These are phyloP conservation scores for Epichloe uncinata DNA, from an alignment of 2,329 filamentous ascomycete genomes.

Conservation along the genomic window DNA sequence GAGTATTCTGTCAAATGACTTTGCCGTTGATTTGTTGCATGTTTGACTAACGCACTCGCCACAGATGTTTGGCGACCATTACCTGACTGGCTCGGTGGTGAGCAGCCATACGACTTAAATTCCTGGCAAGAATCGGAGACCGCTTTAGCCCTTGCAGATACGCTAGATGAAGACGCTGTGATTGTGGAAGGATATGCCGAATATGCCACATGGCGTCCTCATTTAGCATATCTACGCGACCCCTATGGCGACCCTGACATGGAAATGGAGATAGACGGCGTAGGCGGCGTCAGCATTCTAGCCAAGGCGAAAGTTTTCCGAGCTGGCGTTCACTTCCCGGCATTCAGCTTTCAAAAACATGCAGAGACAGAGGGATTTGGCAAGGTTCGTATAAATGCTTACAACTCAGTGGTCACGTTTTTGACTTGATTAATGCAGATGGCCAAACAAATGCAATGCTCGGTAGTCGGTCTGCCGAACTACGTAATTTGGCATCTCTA, in stretches of 20 bases:
- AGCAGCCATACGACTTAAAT: slow-evolving; percentile 96
- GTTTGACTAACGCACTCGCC: slow-evolving; percentile 12
- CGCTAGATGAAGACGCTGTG: slow-evolving; percentile 91
- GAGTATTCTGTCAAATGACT: slow-evolving; percentile 28
- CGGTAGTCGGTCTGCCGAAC: slow-evolving; percentile 87
- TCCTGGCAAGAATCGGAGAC: slow-evolving; percentile 99
- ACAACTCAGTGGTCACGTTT: not conserved
- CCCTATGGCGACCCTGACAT: slow-evolving; percentile 97
- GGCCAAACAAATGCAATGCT: slow-evolving; percentile 92
- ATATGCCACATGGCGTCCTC: slow-evolving; percentile 95
- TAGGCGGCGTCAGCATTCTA: slow-evolving; percentile 92
- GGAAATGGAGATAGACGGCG: slow-evolving; percentile 99
- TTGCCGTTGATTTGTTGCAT: not conserved
- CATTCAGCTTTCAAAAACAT: slow-evolving; percentile 97
- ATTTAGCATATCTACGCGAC: slow-evolving; percentile 90
- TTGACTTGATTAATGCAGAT: slow-evolving; percentile 45
- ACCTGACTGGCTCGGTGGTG: slow-evolving; percentile 95
- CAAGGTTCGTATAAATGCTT: slow-evolving; percentile 51
- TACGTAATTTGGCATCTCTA: slow-evolving; percentile 99
- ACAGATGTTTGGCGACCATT: slow-evolving; percentile 95
- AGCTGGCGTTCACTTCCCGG: slow-evolving; percentile 90
- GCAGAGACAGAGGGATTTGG: slow-evolving; percentile 97
- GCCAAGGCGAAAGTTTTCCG: slow-evolving; percentile 94
- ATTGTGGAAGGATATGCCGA: slow-evolving; percentile 98
- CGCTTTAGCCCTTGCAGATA: slow-evolving; percentile 82